Evolutionary conservation across 2,329 filamentous ascomycete genomes (phyloP).

Genomic region (Neocatenulostroma microsporum): DNA sequence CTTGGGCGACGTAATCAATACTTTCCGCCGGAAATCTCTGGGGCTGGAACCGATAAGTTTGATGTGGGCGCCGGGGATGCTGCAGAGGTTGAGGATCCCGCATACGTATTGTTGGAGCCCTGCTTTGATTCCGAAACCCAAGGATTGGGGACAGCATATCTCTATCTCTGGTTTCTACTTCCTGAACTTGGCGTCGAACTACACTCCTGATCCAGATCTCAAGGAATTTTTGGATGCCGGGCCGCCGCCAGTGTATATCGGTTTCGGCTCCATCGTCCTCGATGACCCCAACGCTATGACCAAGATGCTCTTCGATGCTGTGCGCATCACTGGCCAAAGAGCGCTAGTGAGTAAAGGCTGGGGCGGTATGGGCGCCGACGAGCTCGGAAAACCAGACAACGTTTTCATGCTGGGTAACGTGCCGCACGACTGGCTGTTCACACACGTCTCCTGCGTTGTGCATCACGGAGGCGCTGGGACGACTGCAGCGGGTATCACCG

Average conservation of each 20-base stretch:
- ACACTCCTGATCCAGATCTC: conserved; percentile 56
- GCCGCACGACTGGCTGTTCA: conserved; percentile 51
- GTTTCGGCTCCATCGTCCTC: conserved; percentile 73
- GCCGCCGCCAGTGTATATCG: conserved; percentile 67
- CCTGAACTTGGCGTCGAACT: conserved; percentile 55
- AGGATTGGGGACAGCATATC: conserved; percentile 53
- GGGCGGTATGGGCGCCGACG: conserved; percentile 34
- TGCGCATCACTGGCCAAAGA: conserved; percentile 43
- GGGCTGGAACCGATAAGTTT: conserved; percentile 5
- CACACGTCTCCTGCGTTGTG: conserved; percentile 45
- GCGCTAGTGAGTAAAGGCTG: conserved; percentile 48
- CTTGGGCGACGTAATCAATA: conserved; percentile 77
- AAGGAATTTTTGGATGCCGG: conserved; percentile 57
- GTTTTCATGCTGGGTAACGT: conserved; percentile 45
- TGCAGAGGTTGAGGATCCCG: conserved; percentile 65
- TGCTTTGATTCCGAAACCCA: conserved; percentile 63
- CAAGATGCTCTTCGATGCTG: conserved; percentile 59
- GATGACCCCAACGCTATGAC: conserved; percentile 65
- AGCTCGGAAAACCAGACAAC: conserved; percentile 21
- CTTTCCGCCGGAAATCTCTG: conserved; percentile 61
- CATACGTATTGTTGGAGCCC: conserved; percentile 89
- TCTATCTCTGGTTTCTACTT: conserved; percentile 65
- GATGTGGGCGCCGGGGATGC: conserved; percentile 70
- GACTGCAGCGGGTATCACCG: conserved; percentile 45
- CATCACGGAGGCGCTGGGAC: conserved; percentile 54